Base-by-base conservation (phyloP, 73 alveolate genomes). In the Paramecium caudatum region DNA sequence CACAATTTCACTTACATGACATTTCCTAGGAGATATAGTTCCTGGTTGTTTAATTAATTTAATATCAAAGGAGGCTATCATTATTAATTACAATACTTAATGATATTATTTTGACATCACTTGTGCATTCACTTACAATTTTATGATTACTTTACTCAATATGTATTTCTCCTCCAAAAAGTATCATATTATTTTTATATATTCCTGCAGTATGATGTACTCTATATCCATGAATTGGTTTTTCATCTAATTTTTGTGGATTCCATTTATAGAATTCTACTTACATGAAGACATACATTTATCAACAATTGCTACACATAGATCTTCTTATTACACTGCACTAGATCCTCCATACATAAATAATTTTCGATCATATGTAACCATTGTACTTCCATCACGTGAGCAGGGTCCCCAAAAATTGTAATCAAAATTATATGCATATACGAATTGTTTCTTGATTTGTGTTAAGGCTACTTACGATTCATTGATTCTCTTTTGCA, bases 101-200 rank as follows among this genome's bases (percentile, higher is more conserved):
- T 3, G 62, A 41, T 4, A 74, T 74, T n/a, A 47, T 74, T 10
- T 45, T 74, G 7, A 74, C 15, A 41, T 74, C 88, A 16, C 68
- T 74, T 13, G 62, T 74, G 21, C 88, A 74, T 74, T 74, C 88
- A 37, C 88, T 43, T 4, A 37, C 46, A 36, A 74, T n/a, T 45
- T 43, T 36, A 5, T 45, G 46, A 41, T 74, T 74, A 0, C 39
- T 34, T 41, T 45, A 6, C 32, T 39, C 88, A 15, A 27, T 7
- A 45, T 74, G 88, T 16, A 74, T 39, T 74, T 74, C 88, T 0
- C 88, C 88, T 1, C 88, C 88, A 21, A 74, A 74, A 3, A 74
- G 10, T 41, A 74, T 43, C 88, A 74, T 74, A 74, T 9, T 34
- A 8, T 19, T 39, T 21, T 39, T 74, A 74, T 74, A 45, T 7